Evolutionary conservation across 129 eudicot species (phyloP).

Genomic region (Smallanthus sonchifolius): DNA sequence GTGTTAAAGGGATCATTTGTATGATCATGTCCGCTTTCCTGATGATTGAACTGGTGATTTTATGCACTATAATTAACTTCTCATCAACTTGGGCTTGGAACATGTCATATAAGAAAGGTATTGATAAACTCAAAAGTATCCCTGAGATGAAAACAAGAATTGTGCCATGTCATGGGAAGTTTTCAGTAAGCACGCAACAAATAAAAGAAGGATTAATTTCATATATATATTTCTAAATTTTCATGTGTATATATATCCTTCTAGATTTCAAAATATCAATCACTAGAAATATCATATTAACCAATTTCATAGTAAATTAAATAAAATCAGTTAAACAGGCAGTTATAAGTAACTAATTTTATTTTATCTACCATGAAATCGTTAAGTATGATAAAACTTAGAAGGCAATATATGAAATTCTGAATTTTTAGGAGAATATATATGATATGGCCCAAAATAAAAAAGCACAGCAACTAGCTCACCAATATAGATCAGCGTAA

Average conservation of each 20-base stretch:
- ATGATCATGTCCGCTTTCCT: slow-evolving; percentile 36
- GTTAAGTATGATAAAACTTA: background rate
- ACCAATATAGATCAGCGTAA: slow-evolving; percentile 81
- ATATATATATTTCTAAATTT: background rate
- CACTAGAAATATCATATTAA: background rate
- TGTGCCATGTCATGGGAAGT: background rate
- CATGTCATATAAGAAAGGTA: slow-evolving; percentile 69
- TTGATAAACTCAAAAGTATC: slow-evolving; percentile 62
- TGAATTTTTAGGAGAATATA: background rate
- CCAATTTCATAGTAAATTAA: background rate
- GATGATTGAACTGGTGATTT: slow-evolving; percentile 33
- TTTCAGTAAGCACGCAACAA: background rate
- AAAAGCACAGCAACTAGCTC: slow-evolving; percentile 21
- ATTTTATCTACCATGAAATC: background rate
- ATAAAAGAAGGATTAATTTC: no score
- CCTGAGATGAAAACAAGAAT: slow-evolving; percentile 38
- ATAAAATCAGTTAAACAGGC: background rate
- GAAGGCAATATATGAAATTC: background rate
- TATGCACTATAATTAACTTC: slow-evolving; percentile 40
- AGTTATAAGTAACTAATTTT: background rate
- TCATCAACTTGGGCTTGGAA: slow-evolving; percentile 70
- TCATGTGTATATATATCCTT: background rate
- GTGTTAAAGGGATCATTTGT: slow-evolving; percentile 46
- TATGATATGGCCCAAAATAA: background rate
- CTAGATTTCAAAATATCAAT: background rate